Base-by-base conservation (phyloP, 2,329 filamentous ascomycete species). In the Arthrobotrys iridis region DNA sequence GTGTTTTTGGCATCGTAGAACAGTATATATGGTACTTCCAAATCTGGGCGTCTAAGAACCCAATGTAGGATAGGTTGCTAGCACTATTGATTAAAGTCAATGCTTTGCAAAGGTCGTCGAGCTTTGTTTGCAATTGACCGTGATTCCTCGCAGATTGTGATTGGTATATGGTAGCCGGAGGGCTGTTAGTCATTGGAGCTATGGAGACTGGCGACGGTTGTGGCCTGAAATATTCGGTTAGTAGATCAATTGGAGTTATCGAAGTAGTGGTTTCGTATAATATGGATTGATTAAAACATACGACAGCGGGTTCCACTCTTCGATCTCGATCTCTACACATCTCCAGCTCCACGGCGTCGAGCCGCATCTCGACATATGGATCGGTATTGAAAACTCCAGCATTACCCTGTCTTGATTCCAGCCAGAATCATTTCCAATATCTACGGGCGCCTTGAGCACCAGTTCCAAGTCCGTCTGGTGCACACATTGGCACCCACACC, bases 21-120 rank as follows among this genome's bases (percentile, higher is more conserved):
- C 48, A 52, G 8, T 33, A 52, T 11, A 52, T 11, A n/a, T 52
- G 48, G 48, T 52, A 24, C 15, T 35, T 52, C 48, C 48, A 52
- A 1, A 10, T 52, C 18, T 52, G 24, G 30, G 15, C 26, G 11
- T 52, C 48, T 2, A 52, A 8, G 18, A 52, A 52, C 18, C 48
- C 48, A 3, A 52, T 2, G 8, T 35, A 52, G 11, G 24, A 52
- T 5, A 28, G 22, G 1, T 20, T 15, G 1, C n/a, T 52, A 8
- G 48, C 18, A 8, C 26, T 6, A 4, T 13, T 18, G 24, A 52
- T 35, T 24, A 45, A 13, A 11, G 41, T 22, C 18, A 52, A 13
- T 5, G 48, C 48, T 33, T 52, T 33, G 24, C 48, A 52, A 10
- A 52, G 48, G 8, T 52, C 48, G 7, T 52, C 48, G 26, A 52